phyloP scores from a whole-genome alignment of 768 basidiomycete species.

The Vishniacozyma victoriae region DNA sequence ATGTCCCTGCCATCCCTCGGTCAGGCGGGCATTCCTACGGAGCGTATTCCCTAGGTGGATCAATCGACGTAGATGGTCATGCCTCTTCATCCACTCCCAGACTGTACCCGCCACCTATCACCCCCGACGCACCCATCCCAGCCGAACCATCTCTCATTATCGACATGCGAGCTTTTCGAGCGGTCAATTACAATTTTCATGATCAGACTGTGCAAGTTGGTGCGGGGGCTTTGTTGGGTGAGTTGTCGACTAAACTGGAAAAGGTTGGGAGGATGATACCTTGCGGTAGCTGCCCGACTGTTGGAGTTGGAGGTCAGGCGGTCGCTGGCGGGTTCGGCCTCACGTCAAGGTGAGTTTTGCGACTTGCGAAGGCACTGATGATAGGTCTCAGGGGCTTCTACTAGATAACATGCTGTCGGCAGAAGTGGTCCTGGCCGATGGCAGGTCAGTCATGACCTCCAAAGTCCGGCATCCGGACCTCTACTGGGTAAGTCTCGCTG shows the following conservation, averaged over 20 bases:
- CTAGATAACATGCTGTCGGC: constrained; percentile 7
- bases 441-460: constrained; percentile 4
- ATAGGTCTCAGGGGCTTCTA: constrained; percentile 3
- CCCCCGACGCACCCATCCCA: not conserved
- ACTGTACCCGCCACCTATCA: not conserved
- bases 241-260: constrained; percentile 6
- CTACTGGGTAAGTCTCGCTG: constrained; percentile 10
- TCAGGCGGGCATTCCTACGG: constrained; percentile 16
- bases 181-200: constrained; percentile 2
- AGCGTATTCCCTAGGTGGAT: constrained; percentile 11
- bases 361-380: not conserved
- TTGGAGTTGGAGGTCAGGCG: constrained; percentile 18
- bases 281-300: constrained; percentile 16
- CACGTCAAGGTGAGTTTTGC: constrained; percentile 2
- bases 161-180: constrained; percentile 4
- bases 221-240: constrained; percentile 9
- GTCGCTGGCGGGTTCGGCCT: constrained; percentile 13
- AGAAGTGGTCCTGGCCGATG: constrained; percentile 14
- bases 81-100: not conserved
- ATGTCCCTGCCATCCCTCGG: constrained; percentile 4
- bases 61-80: too few species aligned
- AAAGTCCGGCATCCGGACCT: constrained; percentile 7
- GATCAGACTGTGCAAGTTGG: constrained; percentile 6
- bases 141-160: constrained; percentile 8
- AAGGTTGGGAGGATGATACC: constrained; percentile 10